A percentile compares a stretch with the other conserved stretches of the same genome.
Evolutionary conservation across 2,329 filamentous ascomycete species (phyloP).

Genomic region (Cytospora chrysosperma): DNA sequence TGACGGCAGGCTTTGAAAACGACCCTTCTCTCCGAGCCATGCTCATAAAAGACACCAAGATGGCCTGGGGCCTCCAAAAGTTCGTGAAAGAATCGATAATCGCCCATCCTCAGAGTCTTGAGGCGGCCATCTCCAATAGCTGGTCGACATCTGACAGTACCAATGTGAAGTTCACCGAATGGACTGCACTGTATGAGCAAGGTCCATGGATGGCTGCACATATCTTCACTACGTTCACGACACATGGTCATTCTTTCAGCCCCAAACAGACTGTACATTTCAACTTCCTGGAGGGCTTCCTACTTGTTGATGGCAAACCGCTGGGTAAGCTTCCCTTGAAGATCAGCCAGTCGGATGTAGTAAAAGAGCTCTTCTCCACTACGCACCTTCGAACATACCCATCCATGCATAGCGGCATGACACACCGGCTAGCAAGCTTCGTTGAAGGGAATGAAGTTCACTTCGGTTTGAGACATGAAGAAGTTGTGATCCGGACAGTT

Average conservation of each 20-base stretch:
- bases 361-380: constrained; percentile 54
- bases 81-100: constrained; percentile 38
- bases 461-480: constrained; percentile 46
- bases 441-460: constrained; percentile 48
- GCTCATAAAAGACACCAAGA: constrained; percentile 48
- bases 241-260: background rate
- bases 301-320: constrained; percentile 39
- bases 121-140: constrained; percentile 36
- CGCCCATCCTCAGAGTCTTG: constrained; percentile 28
- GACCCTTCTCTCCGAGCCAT: constrained; percentile 39
- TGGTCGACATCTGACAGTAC: constrained; percentile 41
- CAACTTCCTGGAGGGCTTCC: constrained; percentile 36
- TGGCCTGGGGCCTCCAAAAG: constrained; percentile 37
- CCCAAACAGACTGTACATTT: constrained; percentile 33
- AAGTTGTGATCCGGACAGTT: constrained; percentile 44
- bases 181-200: constrained; percentile 29
- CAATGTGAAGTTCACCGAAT: background rate
- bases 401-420: constrained; percentile 53
- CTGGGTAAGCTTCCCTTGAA: constrained; percentile 50
- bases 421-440: constrained; percentile 40
- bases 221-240: constrained; percentile 21
- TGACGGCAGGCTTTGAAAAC: constrained; percentile 36
- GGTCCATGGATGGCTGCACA: constrained; percentile 35
- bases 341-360: constrained; percentile 42
- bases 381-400: constrained; percentile 49